Evolutionary conservation across 495 filamentous ascomycete genomes (phyloP).

Genomic region (Penicillium longicatenatum): DNA sequence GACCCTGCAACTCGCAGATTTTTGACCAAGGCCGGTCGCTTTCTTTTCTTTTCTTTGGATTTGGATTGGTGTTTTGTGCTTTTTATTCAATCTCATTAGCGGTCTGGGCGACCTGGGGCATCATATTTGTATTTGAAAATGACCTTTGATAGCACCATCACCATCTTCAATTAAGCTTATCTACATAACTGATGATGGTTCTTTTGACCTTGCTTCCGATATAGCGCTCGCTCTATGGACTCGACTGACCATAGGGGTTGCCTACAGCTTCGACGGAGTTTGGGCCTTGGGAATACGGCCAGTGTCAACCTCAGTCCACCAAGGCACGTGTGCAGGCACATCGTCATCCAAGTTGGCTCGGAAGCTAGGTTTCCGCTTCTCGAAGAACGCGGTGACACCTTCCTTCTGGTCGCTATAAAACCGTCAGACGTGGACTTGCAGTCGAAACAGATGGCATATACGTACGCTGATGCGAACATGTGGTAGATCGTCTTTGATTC

Average conservation of each 20-base stretch:
- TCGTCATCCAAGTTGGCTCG: conserved; percentile 40
- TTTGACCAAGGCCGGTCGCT: conserved; percentile 15
- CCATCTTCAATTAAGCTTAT: conserved; percentile 4
- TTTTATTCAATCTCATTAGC: conserved; percentile 32
- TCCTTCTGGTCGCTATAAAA: conserved; percentile 47
- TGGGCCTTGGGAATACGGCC: conserved; percentile 27
- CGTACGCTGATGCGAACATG: conserved; percentile 49
- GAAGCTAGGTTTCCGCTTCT: conserved; percentile 55
- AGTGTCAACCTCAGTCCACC: conserved; percentile 38
- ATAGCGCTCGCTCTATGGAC: not conserved
- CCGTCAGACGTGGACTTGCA: conserved; percentile 4
- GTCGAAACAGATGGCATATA: not conserved
- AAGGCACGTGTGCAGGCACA: conserved; percentile 28
- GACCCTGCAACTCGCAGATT: conserved; percentile 9
- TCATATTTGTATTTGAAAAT: conserved; percentile 29
- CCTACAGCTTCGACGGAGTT: conserved; percentile 32
- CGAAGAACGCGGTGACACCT: conserved; percentile 48
- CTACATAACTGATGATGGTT: conserved; percentile 8
- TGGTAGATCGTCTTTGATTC: conserved; percentile 59
- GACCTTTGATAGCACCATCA: conserved; percentile 19
- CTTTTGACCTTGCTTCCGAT: not conserved
- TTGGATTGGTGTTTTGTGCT: conserved; percentile 22
- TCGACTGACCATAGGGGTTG: conserved; percentile 10
- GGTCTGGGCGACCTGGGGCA: conserved; percentile 24
- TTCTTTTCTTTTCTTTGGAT: conserved; percentile 25